These are phyloP conservation scores for Breynia disticha DNA, from an alignment of 441 rosid species.

Conservation along the genomic window DNA sequence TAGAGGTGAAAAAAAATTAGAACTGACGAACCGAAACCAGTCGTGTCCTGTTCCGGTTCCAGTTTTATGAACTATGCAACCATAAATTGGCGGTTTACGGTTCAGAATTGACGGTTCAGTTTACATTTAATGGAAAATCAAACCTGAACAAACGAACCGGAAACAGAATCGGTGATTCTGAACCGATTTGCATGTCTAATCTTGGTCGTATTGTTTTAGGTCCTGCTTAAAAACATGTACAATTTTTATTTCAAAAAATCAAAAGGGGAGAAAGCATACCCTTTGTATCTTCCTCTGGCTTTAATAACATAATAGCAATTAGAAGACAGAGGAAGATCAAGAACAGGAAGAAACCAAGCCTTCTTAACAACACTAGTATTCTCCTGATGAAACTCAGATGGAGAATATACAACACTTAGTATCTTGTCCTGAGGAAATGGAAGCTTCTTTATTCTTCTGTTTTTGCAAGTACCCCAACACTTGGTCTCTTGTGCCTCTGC, in stretches of 20 bases:
- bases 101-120: too few relatives aligned
- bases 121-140: too few relatives aligned
- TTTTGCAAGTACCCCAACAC: conserved; percentile 40
- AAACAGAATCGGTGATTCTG: too few relatives aligned
- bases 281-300: conserved; percentile 49
- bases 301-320: conserved; percentile 61
- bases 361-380: conserved; percentile 30
- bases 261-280: conserved; percentile 22
- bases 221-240: background rate
- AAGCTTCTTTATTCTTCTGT: conserved; percentile 18
- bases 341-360: conserved; percentile 60
- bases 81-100: too few relatives aligned
- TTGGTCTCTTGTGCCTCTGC: conserved; percentile 26
- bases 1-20: too few relatives aligned
- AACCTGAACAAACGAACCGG: too few relatives aligned
- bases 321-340: conserved; percentile 63
- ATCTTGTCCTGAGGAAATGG: conserved; percentile 61
- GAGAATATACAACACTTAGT: conserved; percentile 19
- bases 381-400: conserved; percentile 28
- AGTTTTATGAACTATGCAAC: too few relatives aligned
- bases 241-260: background rate
- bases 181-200: background rate
- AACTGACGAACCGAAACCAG: too few relatives aligned
- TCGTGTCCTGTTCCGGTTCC: too few relatives aligned
- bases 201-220: background rate